Conservation (phyloP, 139 green algal genomes). For the Mesostigma viride region DNA sequence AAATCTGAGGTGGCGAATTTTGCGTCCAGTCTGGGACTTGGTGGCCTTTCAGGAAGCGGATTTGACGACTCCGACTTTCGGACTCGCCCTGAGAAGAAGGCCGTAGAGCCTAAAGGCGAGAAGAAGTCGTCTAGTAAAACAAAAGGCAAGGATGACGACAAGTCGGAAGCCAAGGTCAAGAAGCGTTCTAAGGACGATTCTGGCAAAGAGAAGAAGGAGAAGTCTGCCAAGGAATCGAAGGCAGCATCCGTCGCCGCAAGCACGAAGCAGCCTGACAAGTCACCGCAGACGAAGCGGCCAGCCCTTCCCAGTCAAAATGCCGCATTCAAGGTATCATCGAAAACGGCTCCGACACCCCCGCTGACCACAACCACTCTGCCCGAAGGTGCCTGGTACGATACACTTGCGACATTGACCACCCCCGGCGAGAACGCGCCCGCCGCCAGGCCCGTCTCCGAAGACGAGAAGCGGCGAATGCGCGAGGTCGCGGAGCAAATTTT, state of each 20-base stretch:
- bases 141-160: background rate
- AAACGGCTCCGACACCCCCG: background rate
- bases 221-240: background rate
- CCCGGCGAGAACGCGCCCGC: background rate
- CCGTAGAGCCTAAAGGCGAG: background rate
- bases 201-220: slow-evolving; percentile 13
- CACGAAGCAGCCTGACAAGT: background rate
- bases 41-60: background rate
- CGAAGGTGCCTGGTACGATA: no score
- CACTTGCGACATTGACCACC: no score
- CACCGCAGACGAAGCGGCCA: background rate
- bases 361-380: no score
- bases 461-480: background rate
- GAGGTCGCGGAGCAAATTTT: slow-evolving; percentile 16
- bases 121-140: background rate
- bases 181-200: slow-evolving; percentile 1
- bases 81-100: background rate
- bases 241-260: no score
- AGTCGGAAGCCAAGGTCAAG: background rate
- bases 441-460: background rate
- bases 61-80: slow-evolving; percentile 25
- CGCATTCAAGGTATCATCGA: background rate
- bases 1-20: slow-evolving; percentile 18
- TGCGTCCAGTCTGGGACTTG: slow-evolving; percentile 11
- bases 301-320: background rate